phyloP scores from a whole-genome alignment of 2,329 filamentous ascomycete species.

The Ascochyta viciae-villosae region DNA sequence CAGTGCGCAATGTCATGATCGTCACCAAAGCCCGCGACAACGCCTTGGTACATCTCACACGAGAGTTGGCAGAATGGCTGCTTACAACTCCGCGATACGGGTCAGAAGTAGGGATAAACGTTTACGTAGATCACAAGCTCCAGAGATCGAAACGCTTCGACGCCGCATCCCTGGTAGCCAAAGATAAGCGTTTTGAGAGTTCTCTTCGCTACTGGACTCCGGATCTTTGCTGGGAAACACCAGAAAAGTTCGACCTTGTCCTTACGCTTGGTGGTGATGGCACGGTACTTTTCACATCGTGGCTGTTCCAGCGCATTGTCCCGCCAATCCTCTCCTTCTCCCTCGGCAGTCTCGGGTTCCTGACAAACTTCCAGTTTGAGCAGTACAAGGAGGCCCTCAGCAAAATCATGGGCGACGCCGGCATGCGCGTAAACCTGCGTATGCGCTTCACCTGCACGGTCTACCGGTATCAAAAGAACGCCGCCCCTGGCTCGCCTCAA shows the following conservation, averaged over 20 bases:
- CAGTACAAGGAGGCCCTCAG: constrained; percentile 87
- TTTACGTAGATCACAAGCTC: constrained; percentile 97
- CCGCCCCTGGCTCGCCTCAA: constrained; percentile 63
- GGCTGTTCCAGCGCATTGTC: constrained; percentile 90
- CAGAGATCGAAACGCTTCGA: constrained; percentile 88
- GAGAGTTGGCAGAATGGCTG: constrained; percentile 87
- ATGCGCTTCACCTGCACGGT: constrained; percentile 99
- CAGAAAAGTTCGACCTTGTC: constrained; percentile 95
- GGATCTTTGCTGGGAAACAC: constrained; percentile 90
- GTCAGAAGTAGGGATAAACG: constrained; percentile 87
- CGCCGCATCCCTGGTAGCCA: constrained; percentile 72
- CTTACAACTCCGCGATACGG: constrained; percentile 89
- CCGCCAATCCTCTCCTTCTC: constrained; percentile 86
- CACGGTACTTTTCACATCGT: constrained; percentile 86
- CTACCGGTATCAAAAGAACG: constrained; percentile 68
- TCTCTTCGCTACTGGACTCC: constrained; percentile 98
- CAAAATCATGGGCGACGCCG: constrained; percentile 88
- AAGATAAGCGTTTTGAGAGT: constrained; percentile 76
- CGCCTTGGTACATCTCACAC: constrained; percentile 84
- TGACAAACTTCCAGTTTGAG: constrained; percentile 87
- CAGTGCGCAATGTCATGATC: constrained; percentile 95
- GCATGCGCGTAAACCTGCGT: constrained; percentile 95
- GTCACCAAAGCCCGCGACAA: constrained; percentile 98
- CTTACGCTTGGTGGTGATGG: constrained; percentile 86
- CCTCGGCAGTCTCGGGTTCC: constrained; percentile 83